Conservation (phyloP, 352 stramenopile genomes). For the Pythium vanterpoolii region DNA sequence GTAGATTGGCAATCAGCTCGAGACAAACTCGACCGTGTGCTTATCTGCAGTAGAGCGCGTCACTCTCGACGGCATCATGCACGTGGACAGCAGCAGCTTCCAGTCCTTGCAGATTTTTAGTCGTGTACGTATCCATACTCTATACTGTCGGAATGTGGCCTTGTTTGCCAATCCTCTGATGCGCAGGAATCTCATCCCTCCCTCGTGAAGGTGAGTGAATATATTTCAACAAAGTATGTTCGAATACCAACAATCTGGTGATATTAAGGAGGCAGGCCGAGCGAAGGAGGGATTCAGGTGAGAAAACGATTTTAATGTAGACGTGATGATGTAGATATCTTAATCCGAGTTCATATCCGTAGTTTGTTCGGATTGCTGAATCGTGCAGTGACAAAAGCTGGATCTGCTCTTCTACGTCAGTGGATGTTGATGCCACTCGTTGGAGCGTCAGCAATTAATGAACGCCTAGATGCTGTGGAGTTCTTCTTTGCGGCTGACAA, state of each 20-base stretch:
- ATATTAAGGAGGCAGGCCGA: constrained; percentile 50
- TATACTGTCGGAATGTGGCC: neutral
- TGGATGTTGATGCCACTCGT: constrained; percentile 83
- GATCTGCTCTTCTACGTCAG: constrained; percentile 48
- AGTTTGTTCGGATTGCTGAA: constrained; percentile 83
- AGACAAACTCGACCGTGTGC: constrained; percentile 46
- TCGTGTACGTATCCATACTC: constrained; percentile 31
- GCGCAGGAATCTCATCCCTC: constrained; percentile 75
- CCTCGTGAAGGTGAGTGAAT: constrained; percentile 53
- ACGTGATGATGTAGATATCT: neutral
- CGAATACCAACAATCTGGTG: neutral
- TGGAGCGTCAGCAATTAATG: constrained; percentile 37
- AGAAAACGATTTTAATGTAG: neutral
- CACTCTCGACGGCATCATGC: constrained; percentile 75
- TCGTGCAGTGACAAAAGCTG: constrained; percentile 69
- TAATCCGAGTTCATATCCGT: neutral
- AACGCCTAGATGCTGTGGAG: constrained; percentile 50
- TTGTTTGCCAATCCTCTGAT: neutral
- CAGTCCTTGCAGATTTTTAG: constrained; percentile 84
- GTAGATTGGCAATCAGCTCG: constrained; percentile 82
- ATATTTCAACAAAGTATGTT: neutral
- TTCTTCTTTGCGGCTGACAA: constrained; percentile 55
- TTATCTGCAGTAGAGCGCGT: constrained; percentile 65
- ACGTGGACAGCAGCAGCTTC: constrained; percentile 66
- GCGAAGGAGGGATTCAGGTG: constrained; percentile 87